A percentile compares a stretch with the other conserved stretches of the same genome.
Conservation (phyloP, 495 filamentous ascomycete species). For the Saxophila tyrrhenica region DNA sequence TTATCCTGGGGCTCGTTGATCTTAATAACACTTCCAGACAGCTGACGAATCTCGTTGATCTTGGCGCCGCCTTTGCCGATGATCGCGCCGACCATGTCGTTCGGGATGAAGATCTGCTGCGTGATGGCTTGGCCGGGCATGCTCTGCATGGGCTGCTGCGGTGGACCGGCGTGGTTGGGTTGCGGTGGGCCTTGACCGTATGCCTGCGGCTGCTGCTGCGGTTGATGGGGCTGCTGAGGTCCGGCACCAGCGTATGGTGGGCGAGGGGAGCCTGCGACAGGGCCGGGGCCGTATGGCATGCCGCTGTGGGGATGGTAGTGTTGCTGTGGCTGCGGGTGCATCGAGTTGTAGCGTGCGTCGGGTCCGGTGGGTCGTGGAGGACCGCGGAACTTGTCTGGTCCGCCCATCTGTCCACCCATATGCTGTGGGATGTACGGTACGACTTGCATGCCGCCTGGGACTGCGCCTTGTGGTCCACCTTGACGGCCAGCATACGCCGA, state of each 20-base stretch:
- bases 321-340: too few relatives aligned
- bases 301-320: conserved; percentile 52
- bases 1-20: conserved; percentile 99
- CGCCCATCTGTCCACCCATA: conserved; percentile 76
- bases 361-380: too few relatives aligned
- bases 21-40: conserved; percentile 97
- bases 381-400: conserved; percentile 68
- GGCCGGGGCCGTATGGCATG: conserved; percentile 66
- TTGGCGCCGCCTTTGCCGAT: conserved; percentile 98
- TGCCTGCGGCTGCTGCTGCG: too few relatives aligned
- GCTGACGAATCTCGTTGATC: conserved; percentile 96
- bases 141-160: conserved; percentile 54
- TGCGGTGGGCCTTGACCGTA: conserved; percentile 44
- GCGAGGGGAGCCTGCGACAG: conserved; percentile 55
- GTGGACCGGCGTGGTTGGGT: conserved; percentile 40
- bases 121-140: conserved; percentile 80
- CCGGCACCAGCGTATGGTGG: conserved; percentile 59
- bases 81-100: conserved; percentile 98
- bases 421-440: conserved; percentile 91
- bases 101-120: conserved; percentile 97
- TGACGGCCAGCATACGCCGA: conserved; percentile 94
- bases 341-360: too few relatives aligned
- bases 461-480: conserved; percentile 80
- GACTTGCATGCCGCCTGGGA: conserved; percentile 95
- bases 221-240: conserved; percentile 69